Conservation (phyloP, 495 filamentous ascomycete genomes). For the Aspergillus saccharolyticus region DNA sequence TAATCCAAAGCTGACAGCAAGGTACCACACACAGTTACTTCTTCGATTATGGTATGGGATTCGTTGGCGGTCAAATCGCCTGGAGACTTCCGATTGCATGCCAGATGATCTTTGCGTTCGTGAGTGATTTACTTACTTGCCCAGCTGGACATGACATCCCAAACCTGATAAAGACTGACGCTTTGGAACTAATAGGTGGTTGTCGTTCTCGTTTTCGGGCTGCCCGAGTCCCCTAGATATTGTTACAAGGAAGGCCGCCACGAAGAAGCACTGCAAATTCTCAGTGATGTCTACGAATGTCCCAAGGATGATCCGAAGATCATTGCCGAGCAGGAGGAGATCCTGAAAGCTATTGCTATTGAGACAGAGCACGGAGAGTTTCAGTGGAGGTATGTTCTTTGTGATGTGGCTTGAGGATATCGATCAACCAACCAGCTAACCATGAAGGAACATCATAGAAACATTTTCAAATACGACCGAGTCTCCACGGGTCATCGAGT, state of each 20-base stretch:
- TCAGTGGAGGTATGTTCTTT: slow-evolving; percentile 25
- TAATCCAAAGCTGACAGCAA: too few species aligned
- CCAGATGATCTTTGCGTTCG: slow-evolving; percentile 40
- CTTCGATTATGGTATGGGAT: slow-evolving; percentile 46
- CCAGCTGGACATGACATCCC: too few species aligned
- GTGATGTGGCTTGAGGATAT: neutral
- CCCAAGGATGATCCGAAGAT: slow-evolving; percentile 39
- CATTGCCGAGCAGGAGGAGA: slow-evolving; percentile 40
- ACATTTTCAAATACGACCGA: slow-evolving; percentile 46
- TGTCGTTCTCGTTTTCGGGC: slow-evolving; percentile 33
- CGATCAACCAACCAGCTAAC: slow-evolving; percentile 10
- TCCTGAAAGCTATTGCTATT: slow-evolving; percentile 40
- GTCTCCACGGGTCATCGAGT: slow-evolving; percentile 51
- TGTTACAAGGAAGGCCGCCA: slow-evolving; percentile 41
- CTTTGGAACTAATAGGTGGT: too few species aligned
- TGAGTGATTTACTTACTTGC: slow-evolving; percentile 22
- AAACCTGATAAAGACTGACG: too few species aligned
- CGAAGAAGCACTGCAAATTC: slow-evolving; percentile 46
- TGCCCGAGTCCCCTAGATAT: slow-evolving; percentile 44
- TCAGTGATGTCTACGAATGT: slow-evolving; percentile 46
- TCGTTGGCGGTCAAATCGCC: slow-evolving; percentile 33
- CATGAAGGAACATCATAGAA: slow-evolving; percentile 28
- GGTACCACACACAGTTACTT: slow-evolving; percentile 32
- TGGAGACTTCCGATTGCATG: slow-evolving; percentile 47
- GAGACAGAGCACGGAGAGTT: slow-evolving; percentile 41